Evolutionary conservation across 2,329 filamentous ascomycete genomes (phyloP), one percentile per base, ranked within the genome.

Genomic region (Monilinia laxa): DNA sequence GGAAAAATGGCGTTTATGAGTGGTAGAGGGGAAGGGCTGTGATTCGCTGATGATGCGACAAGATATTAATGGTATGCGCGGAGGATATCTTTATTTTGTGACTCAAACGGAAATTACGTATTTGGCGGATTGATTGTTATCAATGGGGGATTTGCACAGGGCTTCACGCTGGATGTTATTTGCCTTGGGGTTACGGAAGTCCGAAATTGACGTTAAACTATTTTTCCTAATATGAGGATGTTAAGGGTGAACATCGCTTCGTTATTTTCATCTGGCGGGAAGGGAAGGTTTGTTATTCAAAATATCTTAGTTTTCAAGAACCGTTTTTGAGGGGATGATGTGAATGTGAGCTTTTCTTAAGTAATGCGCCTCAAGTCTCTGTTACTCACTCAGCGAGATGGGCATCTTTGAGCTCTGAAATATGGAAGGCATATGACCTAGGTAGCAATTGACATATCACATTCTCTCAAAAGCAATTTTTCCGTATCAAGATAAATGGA

Each of bases 131-230:
- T 20, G 35, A n/a, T 2, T 60, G 49, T 31, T n/a, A 31, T 35
- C 20, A 11, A 35, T 28, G 42, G 7, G 6, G 5, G 12, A n/a
- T 35, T 14, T 59, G 57, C 57, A 38, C 20, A 35, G 31, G 28
- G 7, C 20, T 20, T 20, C 51, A n/a, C 28, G 14, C 45, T 38
- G 45, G 45, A 38, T 60, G 28, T 38, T 38, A 35, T 7, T 60
- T 14, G 42, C 25, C 20, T 49, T 14, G 45, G 20, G 28, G 28
- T 38, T n/a, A 11, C 28, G 35, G n/a, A 20, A 60, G 58, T 60
- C 58, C 20, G 58, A 23, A 20, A 51, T 51, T 12, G 58, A 60
- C 58, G 45, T 51, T 51, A 60, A 60, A 60, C 58, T 60, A 60
- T 38, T 18, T 3, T 49, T 2, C 14, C 28, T 25, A 35, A 4